phyloP scores from a whole-genome alignment of 1,284 basidiomycete species.

The Heterobasidion parviporum region DNA sequence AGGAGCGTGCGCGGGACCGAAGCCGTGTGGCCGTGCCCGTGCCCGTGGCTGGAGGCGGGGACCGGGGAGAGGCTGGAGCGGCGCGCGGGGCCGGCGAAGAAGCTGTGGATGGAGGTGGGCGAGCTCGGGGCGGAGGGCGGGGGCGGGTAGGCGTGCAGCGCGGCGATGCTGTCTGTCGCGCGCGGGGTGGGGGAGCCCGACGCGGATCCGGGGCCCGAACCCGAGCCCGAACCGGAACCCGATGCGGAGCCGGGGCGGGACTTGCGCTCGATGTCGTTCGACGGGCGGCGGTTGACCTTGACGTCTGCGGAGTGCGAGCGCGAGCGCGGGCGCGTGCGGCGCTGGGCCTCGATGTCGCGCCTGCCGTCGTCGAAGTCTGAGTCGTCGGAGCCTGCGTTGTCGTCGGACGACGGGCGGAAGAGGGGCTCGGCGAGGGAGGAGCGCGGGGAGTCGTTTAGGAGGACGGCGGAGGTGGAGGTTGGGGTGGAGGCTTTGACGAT shows the following conservation, averaged over 20 bases:
- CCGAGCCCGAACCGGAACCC: slow-evolving; percentile 14
- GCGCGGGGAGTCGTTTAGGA: slow-evolving; percentile 29
- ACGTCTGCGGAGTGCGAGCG: slow-evolving; percentile 12
- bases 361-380: slow-evolving; percentile 46
- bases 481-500: slow-evolving; percentile 67
- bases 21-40: slow-evolving; percentile 12
- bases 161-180: slow-evolving; percentile 21
- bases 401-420: slow-evolving; percentile 35
- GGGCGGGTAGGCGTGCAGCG: slow-evolving; percentile 50
- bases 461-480: slow-evolving; percentile 19
- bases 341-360: slow-evolving; percentile 39
- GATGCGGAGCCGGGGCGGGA: slow-evolving; percentile 17
- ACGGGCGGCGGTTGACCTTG: slow-evolving; percentile 6
- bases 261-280: slow-evolving; percentile 23
- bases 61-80: too few relatives aligned
- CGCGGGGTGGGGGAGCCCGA: slow-evolving; percentile 13
- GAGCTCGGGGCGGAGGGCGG: slow-evolving; percentile 22
- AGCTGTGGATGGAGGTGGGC: slow-evolving; percentile 17
- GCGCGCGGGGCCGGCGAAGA: too few relatives aligned
- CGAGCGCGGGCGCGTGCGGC: slow-evolving; percentile 25
- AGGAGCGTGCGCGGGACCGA: slow-evolving; percentile 3
- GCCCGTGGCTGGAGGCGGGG: slow-evolving; percentile 18
- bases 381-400: slow-evolving; percentile 43
- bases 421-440: slow-evolving; percentile 39
- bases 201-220: slow-evolving; percentile 11